Evolutionary conservation across 1,284 basidiomycete genomes (phyloP).

Genomic region (Pseudozyma hubeiensis): DNA sequence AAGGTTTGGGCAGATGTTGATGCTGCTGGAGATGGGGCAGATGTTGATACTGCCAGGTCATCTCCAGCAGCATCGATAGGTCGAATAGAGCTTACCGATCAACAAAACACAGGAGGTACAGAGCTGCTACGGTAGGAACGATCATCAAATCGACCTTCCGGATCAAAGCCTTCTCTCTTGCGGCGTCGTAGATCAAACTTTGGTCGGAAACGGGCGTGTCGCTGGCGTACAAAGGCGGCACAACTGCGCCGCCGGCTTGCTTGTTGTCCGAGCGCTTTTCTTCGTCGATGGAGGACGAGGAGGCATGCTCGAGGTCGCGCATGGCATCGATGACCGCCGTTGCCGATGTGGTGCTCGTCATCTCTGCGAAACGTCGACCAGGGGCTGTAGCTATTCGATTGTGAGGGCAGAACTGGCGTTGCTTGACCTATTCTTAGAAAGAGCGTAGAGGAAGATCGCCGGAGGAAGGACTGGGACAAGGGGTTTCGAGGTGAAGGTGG

Average conservation of each 20-base stretch:
- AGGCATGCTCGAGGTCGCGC: conserved; percentile 33
- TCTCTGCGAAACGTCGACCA: background rate
- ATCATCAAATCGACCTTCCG: conserved; percentile 62
- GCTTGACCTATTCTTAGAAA: no score
- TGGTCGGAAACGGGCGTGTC: conserved; percentile 15
- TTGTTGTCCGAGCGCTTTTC: conserved; percentile 26
- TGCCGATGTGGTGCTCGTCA: conserved; percentile 34
- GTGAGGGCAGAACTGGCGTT: no score
- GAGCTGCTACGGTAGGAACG: conserved; percentile 51
- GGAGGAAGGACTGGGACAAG: no score
- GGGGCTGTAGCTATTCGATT: no score
- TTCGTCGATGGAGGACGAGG: conserved; percentile 35
- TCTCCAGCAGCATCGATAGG: no score
- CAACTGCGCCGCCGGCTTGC: background rate
- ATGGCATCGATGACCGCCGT: conserved; percentile 19
- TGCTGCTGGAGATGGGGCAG: no score
- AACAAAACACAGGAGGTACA: conserved; percentile 36
- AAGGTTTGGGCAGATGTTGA: no score
- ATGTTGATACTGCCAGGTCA: no score
- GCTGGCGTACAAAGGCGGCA: conserved; percentile 21
- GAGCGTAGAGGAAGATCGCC: no score
- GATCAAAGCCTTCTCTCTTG: conserved; percentile 37
- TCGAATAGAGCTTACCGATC: conserved; percentile 1
- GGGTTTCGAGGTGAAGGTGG: no score
- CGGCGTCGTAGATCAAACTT: conserved; percentile 71